Evolutionary conservation across 140 eudicot genomes (phyloP).

Genomic region (Flaveria floridana): DNA sequence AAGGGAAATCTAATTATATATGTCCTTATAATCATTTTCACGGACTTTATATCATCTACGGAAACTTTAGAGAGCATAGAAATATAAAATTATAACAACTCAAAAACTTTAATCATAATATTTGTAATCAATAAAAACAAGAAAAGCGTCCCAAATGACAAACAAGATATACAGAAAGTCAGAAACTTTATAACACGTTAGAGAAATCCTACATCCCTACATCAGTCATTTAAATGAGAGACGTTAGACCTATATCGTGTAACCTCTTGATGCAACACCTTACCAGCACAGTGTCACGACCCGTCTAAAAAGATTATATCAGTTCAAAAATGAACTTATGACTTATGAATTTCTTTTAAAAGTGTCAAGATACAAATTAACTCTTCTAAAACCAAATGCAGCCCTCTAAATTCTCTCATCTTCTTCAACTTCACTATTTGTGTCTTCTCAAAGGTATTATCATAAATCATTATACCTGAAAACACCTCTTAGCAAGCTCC

Average conservation of each 20-base stretch:
- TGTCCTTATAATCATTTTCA: no score
- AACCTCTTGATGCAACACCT: neutral
- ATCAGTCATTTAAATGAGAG: neutral
- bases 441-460: conserved; percentile 7
- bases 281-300: neutral
- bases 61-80: no score
- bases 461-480: neutral
- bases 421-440: conserved; percentile 27
- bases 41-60: no score
- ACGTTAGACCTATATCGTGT: neutral
- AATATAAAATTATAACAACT: neutral
- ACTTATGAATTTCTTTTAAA: neutral
- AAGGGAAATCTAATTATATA: no score
- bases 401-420: conserved; percentile 21
- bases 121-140: neutral
- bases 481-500: conserved; percentile 29
- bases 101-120: neutral
- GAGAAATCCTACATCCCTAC: neutral
- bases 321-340: neutral
- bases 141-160: neutral
- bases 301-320: neutral
- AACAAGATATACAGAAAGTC: neutral
- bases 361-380: neutral
- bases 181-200: neutral
- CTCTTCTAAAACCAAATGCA: conserved; percentile 21